Conservation (phyloP, 371 early-diverging fungal genomes). For the Lichtheimia corymbifera region DNA sequence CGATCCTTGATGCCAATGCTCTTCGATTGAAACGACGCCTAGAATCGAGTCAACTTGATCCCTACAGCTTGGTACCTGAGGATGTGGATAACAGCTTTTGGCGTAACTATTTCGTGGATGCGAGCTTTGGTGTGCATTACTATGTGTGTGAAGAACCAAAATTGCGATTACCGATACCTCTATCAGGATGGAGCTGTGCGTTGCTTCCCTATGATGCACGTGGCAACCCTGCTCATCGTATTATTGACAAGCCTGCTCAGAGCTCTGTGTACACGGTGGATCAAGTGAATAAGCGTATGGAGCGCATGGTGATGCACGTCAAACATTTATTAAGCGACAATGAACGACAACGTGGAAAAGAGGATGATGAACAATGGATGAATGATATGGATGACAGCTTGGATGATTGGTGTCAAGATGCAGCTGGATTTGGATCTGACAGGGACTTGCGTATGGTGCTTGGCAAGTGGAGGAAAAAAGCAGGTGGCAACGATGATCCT, state of each 20-base stretch:
- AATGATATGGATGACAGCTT: conserved; percentile 45
- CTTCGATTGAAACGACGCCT: conserved; percentile 10
- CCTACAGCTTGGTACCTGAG: conserved; percentile 30
- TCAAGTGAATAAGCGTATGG: conserved; percentile 33
- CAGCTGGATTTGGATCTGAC: conserved; percentile 22
- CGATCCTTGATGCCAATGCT: conserved; percentile 5
- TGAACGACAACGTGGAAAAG: not conserved
- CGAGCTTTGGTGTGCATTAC: conserved; percentile 53
- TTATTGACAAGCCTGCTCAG: conserved; percentile 36
- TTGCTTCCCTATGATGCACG: conserved; percentile 13
- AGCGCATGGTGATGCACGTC: conserved; percentile 42
- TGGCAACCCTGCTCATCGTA: conserved; percentile 16
- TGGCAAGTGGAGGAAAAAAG: conserved; percentile 50
- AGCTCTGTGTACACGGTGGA: conserved; percentile 38
- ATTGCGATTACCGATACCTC: conserved; percentile 31
- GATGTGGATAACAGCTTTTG: conserved; percentile 36
- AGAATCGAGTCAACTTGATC: conserved; percentile 23
- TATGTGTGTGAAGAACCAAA: conserved; percentile 41
- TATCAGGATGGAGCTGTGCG: conserved; percentile 47
- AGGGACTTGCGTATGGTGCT: conserved; percentile 33
- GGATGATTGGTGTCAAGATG: conserved; percentile 52
- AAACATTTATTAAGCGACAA: conserved; percentile 27
- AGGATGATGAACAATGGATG: conserved; percentile 47
- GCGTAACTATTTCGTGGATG: conserved; percentile 44
- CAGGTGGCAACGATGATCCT: conserved; percentile 47